Evolutionary conservation across 345 rosid genomes (phyloP).

Genomic region (Populus pruinosa): DNA sequence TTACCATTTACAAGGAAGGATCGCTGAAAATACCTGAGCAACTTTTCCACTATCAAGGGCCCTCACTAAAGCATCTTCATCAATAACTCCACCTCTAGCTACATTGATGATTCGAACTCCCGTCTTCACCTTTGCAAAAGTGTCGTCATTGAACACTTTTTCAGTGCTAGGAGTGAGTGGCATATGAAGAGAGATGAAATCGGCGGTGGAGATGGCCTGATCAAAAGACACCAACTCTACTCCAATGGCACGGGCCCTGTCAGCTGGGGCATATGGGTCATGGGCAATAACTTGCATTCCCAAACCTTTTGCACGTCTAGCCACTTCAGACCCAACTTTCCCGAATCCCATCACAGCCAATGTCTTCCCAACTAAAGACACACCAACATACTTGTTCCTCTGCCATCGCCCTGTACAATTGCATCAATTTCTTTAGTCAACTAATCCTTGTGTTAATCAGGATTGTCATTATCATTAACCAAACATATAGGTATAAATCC

Average conservation of each 20-base stretch:
- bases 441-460: neutral
- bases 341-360: conserved; percentile 87
- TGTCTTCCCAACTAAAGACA: conserved; percentile 75
- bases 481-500: too few relatives aligned
- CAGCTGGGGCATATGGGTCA: conserved; percentile 81
- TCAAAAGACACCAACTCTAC: conserved; percentile 80
- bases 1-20: neutral
- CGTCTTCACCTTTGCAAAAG: conserved; percentile 65
- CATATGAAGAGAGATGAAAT: conserved; percentile 81
- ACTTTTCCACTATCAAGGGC: conserved; percentile 68
- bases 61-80: conserved; percentile 70
- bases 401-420: conserved; percentile 65
- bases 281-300: conserved; percentile 85
- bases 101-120: conserved; percentile 80
- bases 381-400: conserved; percentile 78
- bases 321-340: conserved; percentile 84
- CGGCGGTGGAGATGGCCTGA: conserved; percentile 64
- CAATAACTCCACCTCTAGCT: conserved; percentile 89
- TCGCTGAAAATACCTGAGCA: conserved; percentile 48
- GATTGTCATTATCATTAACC: neutral
- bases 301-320: conserved; percentile 77
- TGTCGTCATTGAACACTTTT: conserved; percentile 60
- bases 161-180: conserved; percentile 62
- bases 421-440: neutral
- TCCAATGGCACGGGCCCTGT: conserved; percentile 72